These are phyloP conservation scores for Cordyceps javanica DNA, from an alignment of 2,329 filamentous ascomycete species.

Conservation along the genomic window DNA sequence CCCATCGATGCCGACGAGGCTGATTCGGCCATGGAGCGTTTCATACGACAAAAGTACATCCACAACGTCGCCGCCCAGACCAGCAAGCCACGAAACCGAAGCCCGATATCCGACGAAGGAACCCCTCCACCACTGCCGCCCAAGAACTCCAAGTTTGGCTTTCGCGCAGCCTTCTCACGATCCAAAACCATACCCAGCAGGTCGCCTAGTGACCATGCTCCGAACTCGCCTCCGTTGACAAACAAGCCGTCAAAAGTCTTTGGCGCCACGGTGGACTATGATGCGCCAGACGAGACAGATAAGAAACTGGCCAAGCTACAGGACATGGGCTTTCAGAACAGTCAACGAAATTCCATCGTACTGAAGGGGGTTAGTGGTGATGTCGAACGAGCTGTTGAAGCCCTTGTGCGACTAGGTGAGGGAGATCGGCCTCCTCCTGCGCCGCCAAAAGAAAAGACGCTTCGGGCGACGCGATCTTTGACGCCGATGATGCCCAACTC, in stretches of 20 bases:
- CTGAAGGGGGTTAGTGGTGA: constrained; percentile 80
- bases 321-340: constrained; percentile 89
- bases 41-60: constrained; percentile 91
- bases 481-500: constrained; percentile 44
- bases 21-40: constrained; percentile 90
- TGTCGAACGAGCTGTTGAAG: constrained; percentile 78
- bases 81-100: constrained; percentile 39
- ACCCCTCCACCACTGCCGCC: constrained; percentile 55
- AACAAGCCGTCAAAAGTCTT: constrained; percentile 66
- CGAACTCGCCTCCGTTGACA: constrained; percentile 34
- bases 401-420: constrained; percentile 76
- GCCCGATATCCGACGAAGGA: constrained; percentile 49
- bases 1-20: constrained; percentile 89
- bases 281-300: constrained; percentile 56
- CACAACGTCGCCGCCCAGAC: constrained; percentile 38
- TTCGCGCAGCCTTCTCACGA: constrained; percentile 58
- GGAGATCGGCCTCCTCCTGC: constrained; percentile 39
- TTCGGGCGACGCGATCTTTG: constrained; percentile 45
- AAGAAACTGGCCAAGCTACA: constrained; percentile 69
- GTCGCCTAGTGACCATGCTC: constrained; percentile 22
- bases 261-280: constrained; percentile 58
- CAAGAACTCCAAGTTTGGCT: constrained; percentile 56
- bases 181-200: constrained; percentile 54
- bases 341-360: constrained; percentile 72
- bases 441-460: constrained; percentile 39